Evolutionary conservation across 176 grass and related monocot species (phyloP), one percentile per base, ranked within the genome.

Genomic region (Lolium multiflorum): DNA sequence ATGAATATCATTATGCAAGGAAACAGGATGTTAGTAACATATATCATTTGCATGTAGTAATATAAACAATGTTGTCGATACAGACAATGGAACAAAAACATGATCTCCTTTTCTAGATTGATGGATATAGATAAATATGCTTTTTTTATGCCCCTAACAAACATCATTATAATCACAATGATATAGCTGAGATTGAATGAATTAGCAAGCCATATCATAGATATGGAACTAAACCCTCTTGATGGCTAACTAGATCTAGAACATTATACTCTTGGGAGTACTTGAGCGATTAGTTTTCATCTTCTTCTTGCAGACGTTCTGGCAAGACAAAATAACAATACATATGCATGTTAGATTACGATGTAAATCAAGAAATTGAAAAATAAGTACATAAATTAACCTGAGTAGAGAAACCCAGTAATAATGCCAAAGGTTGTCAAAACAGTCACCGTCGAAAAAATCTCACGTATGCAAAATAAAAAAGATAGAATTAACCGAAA

Each of bases 311-410:
- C 14, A 76, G 15, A 43, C 26, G 18, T 56, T 57, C 46, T 47
- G 31, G 31, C 3, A 35, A 35, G 31, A 35, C 31, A 35, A 35
- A 35, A 10, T 10, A 47, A 47, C 46, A 47, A 47, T 47, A 47
- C 46, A 47, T 47, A 10, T 47, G 46, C 46, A 65, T 81, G 78
- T 28, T 38, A 46, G 28, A 7, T 71, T 46, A 51, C n/a, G 24
- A 75, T 16, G 11, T 1, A 50, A 81, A 7, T 79, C 55, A 78
- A 57, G 5, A 78, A 68, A 28, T 16, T 12, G 38, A 77, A 11
- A 76, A 82, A 82, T 13, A 24, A 77, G 44, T 20, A 67, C 79
- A 82, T 28, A 20, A 26, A 9, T 74, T 82, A 63, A 22, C 17
- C 44, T 39, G 70, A 72, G 74, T 4, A 65, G 22, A 6, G 50